These are phyloP conservation scores for Globisporangium acanthophoron DNA, from an alignment of 352 stramenopile species.

Conservation along the genomic window DNA sequence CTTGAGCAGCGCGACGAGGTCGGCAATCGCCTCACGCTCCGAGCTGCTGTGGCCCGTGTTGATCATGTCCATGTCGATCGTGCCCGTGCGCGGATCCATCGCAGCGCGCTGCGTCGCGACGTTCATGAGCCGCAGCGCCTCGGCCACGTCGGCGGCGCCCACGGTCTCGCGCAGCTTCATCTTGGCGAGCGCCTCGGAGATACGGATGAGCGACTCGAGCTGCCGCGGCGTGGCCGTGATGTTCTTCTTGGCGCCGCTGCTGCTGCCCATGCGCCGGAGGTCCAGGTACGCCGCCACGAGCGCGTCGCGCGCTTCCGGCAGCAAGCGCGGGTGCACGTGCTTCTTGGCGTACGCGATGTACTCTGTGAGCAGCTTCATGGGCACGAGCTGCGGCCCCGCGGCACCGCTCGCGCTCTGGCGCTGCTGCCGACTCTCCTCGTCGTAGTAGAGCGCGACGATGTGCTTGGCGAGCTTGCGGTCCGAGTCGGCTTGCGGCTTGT, in stretches of 20 bases:
- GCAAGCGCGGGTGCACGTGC: conserved; percentile 90
- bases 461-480: conserved; percentile 96
- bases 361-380: conserved; percentile 85
- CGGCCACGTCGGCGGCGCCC: conserved; percentile 83
- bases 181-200: conserved; percentile 95
- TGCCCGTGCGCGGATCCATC: conserved; percentile 96
- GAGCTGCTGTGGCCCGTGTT: conserved; percentile 90
- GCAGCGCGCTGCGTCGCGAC: conserved; percentile 95
- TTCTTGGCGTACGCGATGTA: conserved; percentile 97
- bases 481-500: conserved; percentile 92
- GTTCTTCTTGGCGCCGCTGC: conserved; percentile 82
- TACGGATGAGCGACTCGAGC: conserved; percentile 97
- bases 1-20: conserved; percentile 56
- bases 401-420: conserved; percentile 31
- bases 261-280: conserved; percentile 72
- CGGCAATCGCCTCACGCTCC: conserved; percentile 78
- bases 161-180: conserved; percentile 88
- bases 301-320: conserved; percentile 83
- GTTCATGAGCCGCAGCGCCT: conserved; percentile 97
- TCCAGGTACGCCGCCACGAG: conserved; percentile 94
- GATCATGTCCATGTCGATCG: conserved; percentile 99
- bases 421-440: conserved; percentile 58
- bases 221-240: conserved; percentile 98
- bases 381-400: conserved; percentile 47
- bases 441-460: conserved; percentile 96